These are phyloP conservation scores for Tetragonia tetragonoides DNA, from an alignment of 148 eudicot genomes.

Conservation along the genomic window DNA sequence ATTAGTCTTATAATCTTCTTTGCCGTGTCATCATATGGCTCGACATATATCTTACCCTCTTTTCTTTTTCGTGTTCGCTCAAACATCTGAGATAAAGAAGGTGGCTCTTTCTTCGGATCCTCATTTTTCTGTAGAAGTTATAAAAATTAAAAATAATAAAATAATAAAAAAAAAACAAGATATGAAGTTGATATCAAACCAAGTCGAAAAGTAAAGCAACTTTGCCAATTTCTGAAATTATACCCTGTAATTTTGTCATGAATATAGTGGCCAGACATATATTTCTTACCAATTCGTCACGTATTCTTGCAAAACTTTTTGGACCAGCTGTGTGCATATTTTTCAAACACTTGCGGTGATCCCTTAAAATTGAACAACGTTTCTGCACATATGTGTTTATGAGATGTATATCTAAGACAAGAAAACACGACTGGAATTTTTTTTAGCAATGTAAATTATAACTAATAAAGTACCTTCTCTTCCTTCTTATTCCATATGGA, in stretches of 20 bases:
- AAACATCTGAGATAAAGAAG: constrained; percentile 6
- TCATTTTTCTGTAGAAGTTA: background rate
- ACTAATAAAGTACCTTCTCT: background rate
- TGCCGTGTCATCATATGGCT: background rate
- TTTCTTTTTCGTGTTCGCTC: constrained; percentile 14
- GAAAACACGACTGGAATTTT: no score
- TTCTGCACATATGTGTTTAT: background rate
- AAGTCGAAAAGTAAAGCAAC: no score
- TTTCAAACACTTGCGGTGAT: background rate
- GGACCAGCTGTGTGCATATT: no score
- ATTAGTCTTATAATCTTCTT: constrained; percentile 4
- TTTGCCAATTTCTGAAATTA: no score
- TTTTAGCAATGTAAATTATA: no score
- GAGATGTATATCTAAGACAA: no score
- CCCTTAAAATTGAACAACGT: background rate
- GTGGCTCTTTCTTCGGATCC: constrained; percentile 10
- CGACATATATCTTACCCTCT: background rate
- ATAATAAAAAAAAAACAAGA: background rate
- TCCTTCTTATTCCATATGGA: background rate
- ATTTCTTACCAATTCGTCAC: no score
- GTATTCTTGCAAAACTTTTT: no score
- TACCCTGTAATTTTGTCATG: no score
- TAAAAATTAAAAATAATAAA: background rate
- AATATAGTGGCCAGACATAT: no score
- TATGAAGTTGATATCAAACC: background rate